These are phyloP conservation scores for Phycomyces nitens DNA, from an alignment of 192 early-diverging fungal genomes.

Conservation along the genomic window DNA sequence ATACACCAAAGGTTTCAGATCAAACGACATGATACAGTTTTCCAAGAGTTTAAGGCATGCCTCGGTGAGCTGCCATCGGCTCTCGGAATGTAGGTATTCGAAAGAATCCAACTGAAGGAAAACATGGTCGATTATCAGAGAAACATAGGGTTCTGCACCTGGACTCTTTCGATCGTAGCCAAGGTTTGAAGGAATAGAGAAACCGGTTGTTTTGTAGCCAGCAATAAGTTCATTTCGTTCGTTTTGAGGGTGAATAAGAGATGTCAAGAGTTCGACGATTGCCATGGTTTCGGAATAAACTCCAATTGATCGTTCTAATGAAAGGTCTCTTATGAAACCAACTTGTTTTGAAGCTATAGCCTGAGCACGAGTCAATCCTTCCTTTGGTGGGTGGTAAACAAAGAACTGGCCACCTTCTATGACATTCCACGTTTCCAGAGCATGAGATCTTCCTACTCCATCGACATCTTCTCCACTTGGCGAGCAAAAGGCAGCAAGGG, in stretches of 20 bases:
- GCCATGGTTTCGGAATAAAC: slow-evolving; percentile 86
- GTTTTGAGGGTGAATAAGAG: slow-evolving; percentile 55
- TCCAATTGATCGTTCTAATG: slow-evolving; percentile 54
- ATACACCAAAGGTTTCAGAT: slow-evolving; percentile 49
- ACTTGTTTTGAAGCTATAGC: slow-evolving; percentile 50
- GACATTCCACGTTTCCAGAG: slow-evolving; percentile 73
- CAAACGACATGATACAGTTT: slow-evolving; percentile 73
- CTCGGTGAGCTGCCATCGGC: slow-evolving; percentile 75
- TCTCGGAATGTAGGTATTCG: slow-evolving; percentile 61
- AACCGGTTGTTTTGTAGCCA: slow-evolving; percentile 36
- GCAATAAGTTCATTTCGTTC: slow-evolving; percentile 16
- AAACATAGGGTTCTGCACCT: slow-evolving; percentile 75
- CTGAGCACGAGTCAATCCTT: slow-evolving; percentile 27
- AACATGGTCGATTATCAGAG: slow-evolving; percentile 79
- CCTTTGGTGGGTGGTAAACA: slow-evolving; percentile 33
- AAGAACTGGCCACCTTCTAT: slow-evolving; percentile 64
- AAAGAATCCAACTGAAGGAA: slow-evolving; percentile 73
- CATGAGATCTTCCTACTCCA: slow-evolving; percentile 52
- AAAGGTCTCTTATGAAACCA: slow-evolving; percentile 82
- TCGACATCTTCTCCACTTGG: slow-evolving; percentile 40
- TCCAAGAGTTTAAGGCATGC: slow-evolving; percentile 78
- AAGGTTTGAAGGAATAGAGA: slow-evolving; percentile 58
- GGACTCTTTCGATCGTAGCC: slow-evolving; percentile 65
- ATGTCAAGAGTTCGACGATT: slow-evolving; percentile 72
- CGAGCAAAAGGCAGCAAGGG: slow-evolving; percentile 81